phyloP scores from a whole-genome alignment of 441 rosid genomes.

The Pelargonium cotyledonis region DNA sequence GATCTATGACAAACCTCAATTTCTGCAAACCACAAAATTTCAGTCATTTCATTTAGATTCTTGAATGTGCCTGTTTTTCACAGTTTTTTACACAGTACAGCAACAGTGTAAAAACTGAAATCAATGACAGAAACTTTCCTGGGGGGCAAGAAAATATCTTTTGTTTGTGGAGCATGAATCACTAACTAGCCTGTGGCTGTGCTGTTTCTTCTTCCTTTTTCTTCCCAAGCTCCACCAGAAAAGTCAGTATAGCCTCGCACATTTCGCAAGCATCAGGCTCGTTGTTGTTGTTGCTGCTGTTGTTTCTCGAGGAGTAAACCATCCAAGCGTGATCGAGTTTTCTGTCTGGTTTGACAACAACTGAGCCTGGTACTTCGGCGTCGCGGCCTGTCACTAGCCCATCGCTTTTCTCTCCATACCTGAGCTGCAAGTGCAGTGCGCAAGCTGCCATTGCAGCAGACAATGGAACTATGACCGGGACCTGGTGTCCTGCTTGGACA shows the following conservation, averaged over 20 bases:
- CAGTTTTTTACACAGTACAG: background rate
- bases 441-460: slow-evolving; percentile 98
- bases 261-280: slow-evolving; percentile 84
- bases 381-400: slow-evolving; percentile 86
- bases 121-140: background rate
- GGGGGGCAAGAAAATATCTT: too few species aligned
- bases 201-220: slow-evolving; percentile 27
- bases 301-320: slow-evolving; percentile 62
- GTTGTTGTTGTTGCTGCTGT: slow-evolving; percentile 46
- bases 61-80: background rate
- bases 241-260: slow-evolving; percentile 75
- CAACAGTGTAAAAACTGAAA: background rate
- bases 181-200: background rate
- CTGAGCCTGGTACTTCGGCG: slow-evolving; percentile 90
- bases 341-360: slow-evolving; percentile 68
- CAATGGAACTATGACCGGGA: slow-evolving; percentile 85
- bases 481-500: slow-evolving; percentile 39
- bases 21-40: background rate
- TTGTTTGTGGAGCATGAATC: background rate
- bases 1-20: background rate
- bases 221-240: slow-evolving; percentile 70
- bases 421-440: slow-evolving; percentile 68
- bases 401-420: slow-evolving; percentile 87
- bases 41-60: background rate
- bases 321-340: slow-evolving; percentile 95